These are phyloP conservation scores for Monosporascus sp. DNA, from an alignment of 2,329 filamentous ascomycete species.

Conservation along the genomic window DNA sequence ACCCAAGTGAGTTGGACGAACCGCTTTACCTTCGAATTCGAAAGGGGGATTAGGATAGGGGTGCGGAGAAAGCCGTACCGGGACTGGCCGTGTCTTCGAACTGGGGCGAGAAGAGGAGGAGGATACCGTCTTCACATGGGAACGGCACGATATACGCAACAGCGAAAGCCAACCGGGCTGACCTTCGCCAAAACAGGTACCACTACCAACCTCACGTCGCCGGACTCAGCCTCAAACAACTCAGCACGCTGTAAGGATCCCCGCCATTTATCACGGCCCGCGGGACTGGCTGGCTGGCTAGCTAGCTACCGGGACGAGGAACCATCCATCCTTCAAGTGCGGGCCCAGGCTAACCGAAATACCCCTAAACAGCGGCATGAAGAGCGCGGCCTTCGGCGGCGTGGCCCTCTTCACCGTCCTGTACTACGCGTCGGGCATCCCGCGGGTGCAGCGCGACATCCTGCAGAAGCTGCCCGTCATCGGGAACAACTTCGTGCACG, in stretches of 20 bases:
- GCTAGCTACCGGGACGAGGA: neutral
- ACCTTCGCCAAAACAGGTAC: slow-evolving; percentile 41
- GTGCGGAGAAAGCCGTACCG: too few species aligned
- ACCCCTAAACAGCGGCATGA: slow-evolving; percentile 38
- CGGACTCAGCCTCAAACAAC: slow-evolving; percentile 46
- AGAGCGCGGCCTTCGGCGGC: slow-evolving; percentile 49
- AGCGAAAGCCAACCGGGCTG: neutral
- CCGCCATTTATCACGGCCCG: neutral
- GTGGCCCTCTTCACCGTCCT: slow-evolving; percentile 53
- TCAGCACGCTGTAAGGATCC: slow-evolving; percentile 47
- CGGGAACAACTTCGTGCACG: slow-evolving; percentile 44
- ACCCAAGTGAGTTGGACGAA: slow-evolving; percentile 50
- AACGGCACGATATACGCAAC: too few species aligned
- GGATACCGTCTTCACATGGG: neutral
- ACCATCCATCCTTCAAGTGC: too few species aligned
- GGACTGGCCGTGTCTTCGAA: too few species aligned
- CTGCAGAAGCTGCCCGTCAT: slow-evolving; percentile 55
- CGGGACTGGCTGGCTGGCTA: too few species aligned
- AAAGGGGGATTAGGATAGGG: too few species aligned
- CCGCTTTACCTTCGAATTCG: too few species aligned
- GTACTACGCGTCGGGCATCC: slow-evolving; percentile 58
- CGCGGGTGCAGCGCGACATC: slow-evolving; percentile 54
- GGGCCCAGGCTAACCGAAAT: neutral
- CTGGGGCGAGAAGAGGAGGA: neutral
- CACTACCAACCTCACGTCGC: slow-evolving; percentile 50